phyloP scores from a whole-genome alignment of 2,329 filamentous ascomycete species.

The Monilinia laxa region DNA sequence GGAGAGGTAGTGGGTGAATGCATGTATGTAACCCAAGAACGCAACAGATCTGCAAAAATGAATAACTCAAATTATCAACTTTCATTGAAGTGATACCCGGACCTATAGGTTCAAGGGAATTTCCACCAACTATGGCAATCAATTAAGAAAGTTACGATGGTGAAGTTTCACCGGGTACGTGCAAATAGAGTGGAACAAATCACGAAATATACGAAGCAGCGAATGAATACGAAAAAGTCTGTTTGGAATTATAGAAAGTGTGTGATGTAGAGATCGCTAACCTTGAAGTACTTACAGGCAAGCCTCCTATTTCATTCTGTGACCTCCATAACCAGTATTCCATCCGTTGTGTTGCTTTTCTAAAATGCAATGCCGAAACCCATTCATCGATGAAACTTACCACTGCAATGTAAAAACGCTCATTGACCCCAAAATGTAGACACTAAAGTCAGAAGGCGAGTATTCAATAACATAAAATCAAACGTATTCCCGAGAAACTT shows the following conservation, averaged over 20 bases:
- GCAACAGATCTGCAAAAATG: background rate
- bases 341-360: slow-evolving; percentile 12
- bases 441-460: slow-evolving; percentile 31
- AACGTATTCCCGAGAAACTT: slow-evolving; percentile 35
- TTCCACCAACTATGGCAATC: slow-evolving; percentile 16
- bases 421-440: slow-evolving; percentile 24
- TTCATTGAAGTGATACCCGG: background rate
- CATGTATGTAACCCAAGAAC: background rate
- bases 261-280: slow-evolving; percentile 36
- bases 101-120: background rate
- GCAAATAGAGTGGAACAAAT: slow-evolving; percentile 6
- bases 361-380: slow-evolving; percentile 12
- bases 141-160: background rate
- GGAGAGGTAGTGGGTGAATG: background rate
- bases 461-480: slow-evolving; percentile 28
- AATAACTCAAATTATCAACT: background rate
- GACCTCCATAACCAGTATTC: background rate
- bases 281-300: slow-evolving; percentile 40
- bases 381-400: slow-evolving; percentile 28
- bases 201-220: slow-evolving; percentile 13
- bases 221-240: slow-evolving; percentile 5
- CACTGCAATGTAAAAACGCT: slow-evolving; percentile 24
- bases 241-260: slow-evolving; percentile 22
- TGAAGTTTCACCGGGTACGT: background rate
- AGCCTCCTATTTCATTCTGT: slow-evolving; percentile 18